phyloP scores from a whole-genome alignment of 225 moss, liverwort and hornwort species.

The Physcomitrium patens region DNA sequence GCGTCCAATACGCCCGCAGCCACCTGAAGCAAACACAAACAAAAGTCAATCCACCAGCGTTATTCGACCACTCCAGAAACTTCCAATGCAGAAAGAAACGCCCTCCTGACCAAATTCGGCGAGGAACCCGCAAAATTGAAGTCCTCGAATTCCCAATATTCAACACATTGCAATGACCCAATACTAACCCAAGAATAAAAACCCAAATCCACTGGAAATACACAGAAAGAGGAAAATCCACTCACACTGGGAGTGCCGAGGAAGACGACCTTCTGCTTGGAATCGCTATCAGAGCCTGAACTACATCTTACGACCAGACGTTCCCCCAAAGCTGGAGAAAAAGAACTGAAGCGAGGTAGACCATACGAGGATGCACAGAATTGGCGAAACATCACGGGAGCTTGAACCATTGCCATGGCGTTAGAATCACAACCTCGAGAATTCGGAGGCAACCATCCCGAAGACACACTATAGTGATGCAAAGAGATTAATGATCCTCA shows the following conservation, averaged over 20 bases:
- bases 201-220: background rate
- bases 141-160: background rate
- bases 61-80: constrained; percentile 16
- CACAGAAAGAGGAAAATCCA: background rate
- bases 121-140: background rate
- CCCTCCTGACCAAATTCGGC: background rate
- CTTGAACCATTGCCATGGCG: constrained; percentile 30
- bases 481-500: too few relatives aligned
- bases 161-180: background rate
- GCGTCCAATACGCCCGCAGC: constrained; percentile 65
- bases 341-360: background rate
- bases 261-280: constrained; percentile 55
- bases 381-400: constrained; percentile 29
- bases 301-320: constrained; percentile 31
- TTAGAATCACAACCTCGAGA: background rate
- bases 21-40: constrained; percentile 37
- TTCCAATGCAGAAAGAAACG: background rate
- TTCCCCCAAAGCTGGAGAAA: constrained; percentile 19
- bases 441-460: background rate
- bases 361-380: constrained; percentile 12
- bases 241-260: constrained; percentile 64
- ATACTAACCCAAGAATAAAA: background rate
- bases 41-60: constrained; percentile 6
- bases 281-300: constrained; percentile 6
- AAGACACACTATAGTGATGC: too few relatives aligned